Percentiles rank a stretch among this genome's conserved stretches.
Evolutionary conservation across 805 yeast genomes (phyloP).

Genomic region (Yarrowia alimentaria): DNA sequence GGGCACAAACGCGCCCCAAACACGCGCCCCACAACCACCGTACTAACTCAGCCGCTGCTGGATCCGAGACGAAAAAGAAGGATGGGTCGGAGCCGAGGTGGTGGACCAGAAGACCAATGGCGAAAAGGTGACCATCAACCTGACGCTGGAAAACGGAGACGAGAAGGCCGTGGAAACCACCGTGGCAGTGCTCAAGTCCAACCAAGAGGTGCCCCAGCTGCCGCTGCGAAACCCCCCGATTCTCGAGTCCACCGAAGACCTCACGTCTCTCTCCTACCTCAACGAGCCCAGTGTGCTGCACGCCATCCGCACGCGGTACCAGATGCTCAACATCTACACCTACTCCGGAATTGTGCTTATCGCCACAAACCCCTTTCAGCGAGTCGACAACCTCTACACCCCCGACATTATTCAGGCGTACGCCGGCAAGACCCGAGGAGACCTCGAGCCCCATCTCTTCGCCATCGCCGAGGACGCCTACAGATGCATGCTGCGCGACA

Average conservation of each 20-base stretch:
- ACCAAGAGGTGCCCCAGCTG: conserved; percentile 54
- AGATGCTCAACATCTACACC: conserved; percentile 88
- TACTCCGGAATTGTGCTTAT: conserved; percentile 95
- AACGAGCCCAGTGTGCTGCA: conserved; percentile 96
- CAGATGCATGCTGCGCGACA: conserved; percentile 85
- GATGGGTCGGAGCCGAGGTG: conserved; percentile 74
- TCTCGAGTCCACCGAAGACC: conserved; percentile 89
- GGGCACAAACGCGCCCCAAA: too few relatives aligned
- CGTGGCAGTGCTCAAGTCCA: conserved; percentile 41
- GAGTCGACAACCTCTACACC: conserved; percentile 85
- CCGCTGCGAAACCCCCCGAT: conserved; percentile 87
- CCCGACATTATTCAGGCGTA: conserved; percentile 93
- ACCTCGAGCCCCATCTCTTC: conserved; percentile 92
- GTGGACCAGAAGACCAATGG: conserved; percentile 45
- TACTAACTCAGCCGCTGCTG: conserved; percentile 53
- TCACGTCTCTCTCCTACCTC: conserved; percentile 85
- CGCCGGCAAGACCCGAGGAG: conserved; percentile 90
- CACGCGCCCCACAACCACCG: not conserved
- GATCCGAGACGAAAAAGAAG: conserved; percentile 70
- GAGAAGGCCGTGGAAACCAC: conserved; percentile 34
- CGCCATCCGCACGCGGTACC: conserved; percentile 85
- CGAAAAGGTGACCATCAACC: conserved; percentile 49
- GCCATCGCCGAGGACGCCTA: conserved; percentile 98
- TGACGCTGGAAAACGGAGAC: conserved; percentile 53
- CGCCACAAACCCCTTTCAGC: conserved; percentile 94